phyloP scores from a whole-genome alignment of 106 monocot species.

The Allium fistulosum region DNA sequence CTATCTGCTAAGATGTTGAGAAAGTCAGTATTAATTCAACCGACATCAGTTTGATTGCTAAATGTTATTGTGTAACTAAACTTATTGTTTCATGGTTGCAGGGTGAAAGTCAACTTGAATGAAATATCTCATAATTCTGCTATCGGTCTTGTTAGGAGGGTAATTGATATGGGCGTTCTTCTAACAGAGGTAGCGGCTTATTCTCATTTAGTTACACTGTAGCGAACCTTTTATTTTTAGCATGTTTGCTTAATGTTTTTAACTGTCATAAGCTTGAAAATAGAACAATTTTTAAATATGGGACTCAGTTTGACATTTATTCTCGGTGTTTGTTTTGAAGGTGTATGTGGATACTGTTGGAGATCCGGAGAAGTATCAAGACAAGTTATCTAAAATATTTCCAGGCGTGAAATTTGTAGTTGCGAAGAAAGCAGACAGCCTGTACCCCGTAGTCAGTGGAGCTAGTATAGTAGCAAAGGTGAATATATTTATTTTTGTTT shows the following conservation, averaged over 20 bases:
- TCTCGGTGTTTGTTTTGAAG: constrained; percentile 21
- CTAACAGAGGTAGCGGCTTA: constrained; percentile 59
- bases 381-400: constrained; percentile 73
- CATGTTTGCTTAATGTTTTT: too few relatives aligned
- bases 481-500: neutral
- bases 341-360: constrained; percentile 97
- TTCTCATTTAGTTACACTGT: too few relatives aligned
- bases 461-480: constrained; percentile 99
- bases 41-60: neutral
- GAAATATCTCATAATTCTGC: constrained; percentile 98
- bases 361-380: constrained; percentile 86
- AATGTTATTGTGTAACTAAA: neutral
- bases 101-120: constrained; percentile 88
- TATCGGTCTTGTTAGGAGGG: constrained; percentile 81
- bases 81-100: constrained; percentile 18
- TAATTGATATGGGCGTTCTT: constrained; percentile 76
- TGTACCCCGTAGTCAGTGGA: constrained; percentile 97
- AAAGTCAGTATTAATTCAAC: constrained; percentile 29
- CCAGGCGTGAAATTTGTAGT: constrained; percentile 87
- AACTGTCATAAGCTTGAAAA: too few relatives aligned
- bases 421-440: constrained; percentile 90
- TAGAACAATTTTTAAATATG: too few relatives aligned
- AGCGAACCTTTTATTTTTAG: too few relatives aligned
- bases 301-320: neutral
- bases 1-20: constrained; percentile 91